Base-by-base conservation (phyloP, 2,329 filamentous ascomycete species). In the Cadophora malorum region DNA sequence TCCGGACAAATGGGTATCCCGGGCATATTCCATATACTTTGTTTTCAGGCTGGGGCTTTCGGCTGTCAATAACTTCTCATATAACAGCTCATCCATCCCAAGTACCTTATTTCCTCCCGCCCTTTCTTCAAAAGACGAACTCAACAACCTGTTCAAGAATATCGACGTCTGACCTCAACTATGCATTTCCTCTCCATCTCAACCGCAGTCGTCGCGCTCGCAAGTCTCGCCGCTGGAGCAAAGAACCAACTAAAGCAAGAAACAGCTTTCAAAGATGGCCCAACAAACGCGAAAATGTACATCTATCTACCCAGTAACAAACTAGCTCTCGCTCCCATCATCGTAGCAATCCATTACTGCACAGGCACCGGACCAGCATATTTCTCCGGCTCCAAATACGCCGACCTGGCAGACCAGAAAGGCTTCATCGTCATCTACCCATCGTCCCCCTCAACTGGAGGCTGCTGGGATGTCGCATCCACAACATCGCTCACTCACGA, bases 351-450 rank as follows among this genome's bases (percentile, higher is more conserved):
- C 10, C 75, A 76, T 62, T 75, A 71, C 53, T 76, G 74, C 59
- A 69, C 67, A 1, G 86, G 87, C 31, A 82, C 82, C 2, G 87
- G 70, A 1, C 50, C 70, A 21, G 70, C n/a, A 19, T 74, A 72
- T 25, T 78, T 76, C 41, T 65, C 70, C 0, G 70, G 67, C 19
- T 76, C 78, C 16, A 69, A 84, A 14, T 90, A 86, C 76, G 83
- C 84, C 23, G 79, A 79, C 1, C 79, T 87, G 12, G 84, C 87
- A 4, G 83, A 85, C 69, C 73, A 79, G 55, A 80, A 87, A 64
- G 87, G 86, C 31, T 88, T 86, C 77, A 88, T 90, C 63, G 82
- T 86, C 69, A 85, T 89, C 74, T 89, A 86, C 76, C 86, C 86
- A 1, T 80, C 83, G 69, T 83, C 82, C 1, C 84, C 84, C 0